These are phyloP conservation scores for Gonium pectorale DNA, from an alignment of 139 green algal genomes.

Conservation along the genomic window DNA sequence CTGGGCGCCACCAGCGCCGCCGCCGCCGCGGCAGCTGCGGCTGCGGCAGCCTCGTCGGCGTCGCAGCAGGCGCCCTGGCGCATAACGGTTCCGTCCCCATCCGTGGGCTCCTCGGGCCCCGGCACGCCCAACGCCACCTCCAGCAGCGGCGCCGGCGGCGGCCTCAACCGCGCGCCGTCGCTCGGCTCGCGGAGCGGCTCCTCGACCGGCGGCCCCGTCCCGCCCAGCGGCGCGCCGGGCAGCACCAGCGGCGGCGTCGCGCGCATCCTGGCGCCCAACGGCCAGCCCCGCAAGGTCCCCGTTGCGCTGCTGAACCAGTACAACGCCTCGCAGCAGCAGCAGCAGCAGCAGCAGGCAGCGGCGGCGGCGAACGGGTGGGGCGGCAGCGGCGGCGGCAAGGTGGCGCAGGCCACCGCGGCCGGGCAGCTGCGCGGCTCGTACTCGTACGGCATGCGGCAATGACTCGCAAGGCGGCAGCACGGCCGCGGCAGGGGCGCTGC, in stretches of 20 bases:
- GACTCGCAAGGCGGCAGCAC: background rate
- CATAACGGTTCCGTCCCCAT: background rate
- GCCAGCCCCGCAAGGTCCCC: slow-evolving; percentile 90
- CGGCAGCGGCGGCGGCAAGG: background rate
- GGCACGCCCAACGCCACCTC: slow-evolving; percentile 4
- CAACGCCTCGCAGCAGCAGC: slow-evolving; percentile 11
- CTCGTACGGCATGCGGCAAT: slow-evolving; percentile 38
- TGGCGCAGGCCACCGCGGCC: background rate
- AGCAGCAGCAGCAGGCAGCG: slow-evolving; percentile 5
- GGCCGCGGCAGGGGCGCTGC: no score
- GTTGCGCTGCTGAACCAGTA: slow-evolving; percentile 61
- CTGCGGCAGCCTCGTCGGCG: background rate
- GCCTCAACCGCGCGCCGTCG: slow-evolving; percentile 5
- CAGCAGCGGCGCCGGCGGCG: background rate
- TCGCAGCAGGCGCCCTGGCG: slow-evolving; percentile 14
- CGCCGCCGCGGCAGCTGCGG: background rate
- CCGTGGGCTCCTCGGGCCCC: background rate
- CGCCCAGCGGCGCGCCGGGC: slow-evolving; percentile 12
- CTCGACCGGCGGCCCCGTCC: background rate
- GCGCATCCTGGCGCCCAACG: slow-evolving; percentile 85
- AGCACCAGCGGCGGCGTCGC: slow-evolving; percentile 52
- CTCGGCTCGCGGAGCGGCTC: background rate
- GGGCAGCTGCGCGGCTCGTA: background rate
- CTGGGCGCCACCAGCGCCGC: background rate
- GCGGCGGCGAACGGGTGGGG: background rate